phyloP scores from a whole-genome alignment of 169 alveolate species.

The Miamiensis avidus region DNA sequence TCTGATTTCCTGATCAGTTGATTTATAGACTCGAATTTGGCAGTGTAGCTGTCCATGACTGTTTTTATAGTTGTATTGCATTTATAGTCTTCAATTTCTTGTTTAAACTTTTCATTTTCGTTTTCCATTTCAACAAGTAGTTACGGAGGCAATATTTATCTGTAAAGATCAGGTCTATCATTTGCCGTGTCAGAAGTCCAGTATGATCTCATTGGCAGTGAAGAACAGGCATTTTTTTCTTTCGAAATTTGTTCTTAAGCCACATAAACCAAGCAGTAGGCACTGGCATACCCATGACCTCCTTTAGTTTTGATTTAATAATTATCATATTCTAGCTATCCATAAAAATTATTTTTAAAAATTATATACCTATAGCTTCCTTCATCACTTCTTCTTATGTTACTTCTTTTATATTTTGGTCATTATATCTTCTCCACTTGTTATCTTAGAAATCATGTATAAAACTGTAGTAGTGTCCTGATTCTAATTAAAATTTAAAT shows the following conservation, averaged over 20 bases:
- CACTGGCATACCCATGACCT: slow-evolving; percentile 48
- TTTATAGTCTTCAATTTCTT: slow-evolving; percentile 38
- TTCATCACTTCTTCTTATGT: slow-evolving; percentile 52
- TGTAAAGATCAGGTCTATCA: slow-evolving; percentile 31
- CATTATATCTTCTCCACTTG: slow-evolving; percentile 71
- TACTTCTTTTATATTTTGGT: slow-evolving; percentile 56
- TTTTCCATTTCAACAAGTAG: background rate
- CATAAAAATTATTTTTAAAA: background rate
- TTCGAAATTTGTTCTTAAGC: slow-evolving; percentile 9
- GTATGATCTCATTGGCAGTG: background rate
- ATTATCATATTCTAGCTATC: background rate
- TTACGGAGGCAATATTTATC: background rate
- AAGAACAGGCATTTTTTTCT: background rate
- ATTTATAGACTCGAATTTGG: slow-evolving; percentile 26
- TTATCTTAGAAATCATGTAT: slow-evolving; percentile 48
- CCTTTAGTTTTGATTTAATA: background rate
- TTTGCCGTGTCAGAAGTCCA: background rate
- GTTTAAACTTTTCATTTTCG: slow-evolving; percentile 22
- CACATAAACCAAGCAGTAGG: slow-evolving; percentile 65
- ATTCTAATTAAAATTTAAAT: background rate
- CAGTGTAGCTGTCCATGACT: slow-evolving; percentile 20
- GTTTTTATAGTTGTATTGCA: background rate
- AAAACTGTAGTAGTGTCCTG: slow-evolving; percentile 57
- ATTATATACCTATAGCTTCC: slow-evolving; percentile 67
- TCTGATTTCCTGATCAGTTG: slow-evolving; percentile 17